Evolutionary conservation across 2,329 filamentous ascomycete genomes (phyloP), one percentile per base, ranked within the genome.

Genomic region (Aspergillus sp.): DNA sequence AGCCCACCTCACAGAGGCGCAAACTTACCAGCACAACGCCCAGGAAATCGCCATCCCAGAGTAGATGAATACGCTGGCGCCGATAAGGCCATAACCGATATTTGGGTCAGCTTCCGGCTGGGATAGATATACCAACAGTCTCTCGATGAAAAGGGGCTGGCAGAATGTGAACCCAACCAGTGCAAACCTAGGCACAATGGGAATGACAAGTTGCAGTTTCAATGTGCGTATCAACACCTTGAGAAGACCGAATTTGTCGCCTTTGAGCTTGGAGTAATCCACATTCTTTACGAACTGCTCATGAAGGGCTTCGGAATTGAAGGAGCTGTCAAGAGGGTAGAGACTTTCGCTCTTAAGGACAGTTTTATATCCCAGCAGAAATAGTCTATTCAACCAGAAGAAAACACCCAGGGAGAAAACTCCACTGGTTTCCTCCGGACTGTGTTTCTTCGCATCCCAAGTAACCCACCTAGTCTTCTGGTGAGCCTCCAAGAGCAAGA

Each of bases 321-420:
- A 50, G 19, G 57, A 39, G 54, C 57, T 53, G 25, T 60, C 54
- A 31, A 57, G 50, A 6, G 54, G 54, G 11, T 25, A 46, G 7
- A 46, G 23, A 9, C 1, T 21, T 4, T 27, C 4, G 43, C 21
- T 46, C 11, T 55, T 62, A 3, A 76, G 53, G 23, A 70, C 59
- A 1, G 63, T 68, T 11, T 56, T 56, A 48, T 68, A 73, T 0
- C 74, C 73, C 11, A 56, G 11, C 14, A 57, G 35, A 47, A 76
- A 72, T 6, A 76, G 58, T 6, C 59, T 59, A 40, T 72, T 76
- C 25, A 27, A 54, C 74, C 74, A 77, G 62, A 63, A 70, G 57
- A 74, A 73, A 33, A 76, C 55, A 15, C 67, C 64, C n/a, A 70
- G 67, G 33, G 61, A 66, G 48, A 71, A 70, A 5, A 76, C 59